Base-by-base conservation (phyloP, 768 basidiomycete species). In the Pleurotus tuoliensis region DNA sequence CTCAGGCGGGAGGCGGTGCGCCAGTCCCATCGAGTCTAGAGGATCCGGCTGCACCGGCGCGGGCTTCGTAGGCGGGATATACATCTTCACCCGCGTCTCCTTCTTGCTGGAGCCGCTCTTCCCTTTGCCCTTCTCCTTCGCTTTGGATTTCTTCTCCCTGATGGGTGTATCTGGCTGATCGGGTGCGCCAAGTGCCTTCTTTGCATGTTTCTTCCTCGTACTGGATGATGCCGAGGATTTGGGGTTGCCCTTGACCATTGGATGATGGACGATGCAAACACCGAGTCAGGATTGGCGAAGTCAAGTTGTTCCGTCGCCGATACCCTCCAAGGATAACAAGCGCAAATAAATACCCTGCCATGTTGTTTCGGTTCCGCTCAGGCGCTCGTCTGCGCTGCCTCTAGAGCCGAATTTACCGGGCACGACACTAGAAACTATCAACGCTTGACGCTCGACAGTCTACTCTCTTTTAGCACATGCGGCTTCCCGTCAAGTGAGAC, bases 201-300 rank as follows among this genome's bases (percentile, higher is more conserved):
- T 83, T 13, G 90, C 90, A 67, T 96, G 92, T 71, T 97, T 98
- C 78, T 96, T 97, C 58, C 94, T 84, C 7, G 95, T 98, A 4
- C 75, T 92, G 0, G 91, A 85, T 0, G 86, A 78, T 20, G 94
- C 93, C 3, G 92, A 95, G 3, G 89, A 90, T 66, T 90, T 92
- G 15, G 71, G 65, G 44, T 72, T 71, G 25, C 73, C 70, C 58
- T 76, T 78, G 51, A 68, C 73, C 76, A 78, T 78, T 13, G 8
- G 53, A 34, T 55, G 48, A 27, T 15, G 48, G 18, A 8, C 16
- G 16, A n/a, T 44, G 41, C n/a, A 1, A 44, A 44, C 20, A 44
- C n/a, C 30, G 30, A 34, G 30, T 34, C 30, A 34, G 3, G 30
- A 34, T 34, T 34, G 9, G 30, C 30, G 11, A 34, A 34, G 1